phyloP scores from a whole-genome alignment of 345 rosid genomes.

The Adansonia digitata region DNA sequence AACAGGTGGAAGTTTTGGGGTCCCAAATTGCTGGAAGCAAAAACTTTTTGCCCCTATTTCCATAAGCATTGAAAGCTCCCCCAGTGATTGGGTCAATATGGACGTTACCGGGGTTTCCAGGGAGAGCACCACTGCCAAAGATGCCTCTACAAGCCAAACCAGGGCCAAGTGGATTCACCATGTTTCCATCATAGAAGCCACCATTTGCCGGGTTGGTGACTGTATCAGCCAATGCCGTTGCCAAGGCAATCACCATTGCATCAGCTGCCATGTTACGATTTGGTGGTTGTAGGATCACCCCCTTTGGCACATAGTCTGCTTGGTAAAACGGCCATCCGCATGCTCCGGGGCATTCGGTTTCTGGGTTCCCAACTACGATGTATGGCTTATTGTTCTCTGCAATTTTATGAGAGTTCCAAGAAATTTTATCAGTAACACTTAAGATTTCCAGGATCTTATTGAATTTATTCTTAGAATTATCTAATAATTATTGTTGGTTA shows the following conservation, averaged over 20 bases:
- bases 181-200: slow-evolving; percentile 24
- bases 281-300: slow-evolving; percentile 46
- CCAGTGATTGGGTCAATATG: slow-evolving; percentile 39
- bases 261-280: slow-evolving; percentile 55
- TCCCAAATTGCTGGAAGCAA: slow-evolving; percentile 74
- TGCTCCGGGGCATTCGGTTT: slow-evolving; percentile 52
- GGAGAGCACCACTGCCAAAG: slow-evolving; percentile 54
- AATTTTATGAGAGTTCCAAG: not conserved
- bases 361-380: slow-evolving; percentile 59
- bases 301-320: slow-evolving; percentile 38
- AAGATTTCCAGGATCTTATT: too few relatives aligned
- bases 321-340: slow-evolving; percentile 72
- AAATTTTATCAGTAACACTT: too few relatives aligned
- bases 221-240: slow-evolving; percentile 44
- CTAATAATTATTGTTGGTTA: too few relatives aligned
- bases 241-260: slow-evolving; percentile 53
- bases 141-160: slow-evolving; percentile 37
- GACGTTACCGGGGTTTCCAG: slow-evolving; percentile 42
- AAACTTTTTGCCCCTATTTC: slow-evolving; percentile 43
- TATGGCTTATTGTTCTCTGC: slow-evolving; percentile 28
- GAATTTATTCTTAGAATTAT: too few relatives aligned
- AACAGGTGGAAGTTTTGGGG: slow-evolving; percentile 42
- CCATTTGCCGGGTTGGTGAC: slow-evolving; percentile 42
- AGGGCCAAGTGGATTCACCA: slow-evolving; percentile 20
- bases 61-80: slow-evolving; percentile 51